Evolutionary conservation across 257 asterid genomes (phyloP).

Genomic region (Petunia axillaris): DNA sequence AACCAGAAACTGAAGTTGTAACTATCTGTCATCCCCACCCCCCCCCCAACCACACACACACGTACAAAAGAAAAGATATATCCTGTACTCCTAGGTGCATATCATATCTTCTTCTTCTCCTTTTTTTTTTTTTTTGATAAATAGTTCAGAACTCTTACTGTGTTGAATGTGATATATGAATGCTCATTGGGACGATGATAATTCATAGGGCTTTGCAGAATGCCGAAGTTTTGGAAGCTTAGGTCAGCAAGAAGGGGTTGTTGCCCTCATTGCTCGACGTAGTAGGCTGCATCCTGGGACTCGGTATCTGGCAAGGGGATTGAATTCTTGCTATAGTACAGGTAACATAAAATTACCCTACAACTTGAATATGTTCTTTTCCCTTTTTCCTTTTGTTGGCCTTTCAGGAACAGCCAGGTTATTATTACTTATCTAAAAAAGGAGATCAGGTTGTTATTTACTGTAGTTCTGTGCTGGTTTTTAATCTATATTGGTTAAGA

Average conservation of each 20-base stretch:
- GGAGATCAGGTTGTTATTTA: slow-evolving; percentile 3
- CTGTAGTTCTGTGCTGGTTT: slow-evolving; percentile 4
- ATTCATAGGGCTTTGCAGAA: slow-evolving; percentile 91
- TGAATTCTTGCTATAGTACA: slow-evolving; percentile 93
- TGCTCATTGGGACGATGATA: slow-evolving; percentile 44
- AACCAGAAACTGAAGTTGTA: slow-evolving; percentile 10
- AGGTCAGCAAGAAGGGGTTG: slow-evolving; percentile 95
- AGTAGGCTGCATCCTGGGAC: slow-evolving; percentile 99
- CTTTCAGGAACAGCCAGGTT: slow-evolving; percentile 18
- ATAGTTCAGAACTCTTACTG: neutral
- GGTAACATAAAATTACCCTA: slow-evolving; percentile 48
- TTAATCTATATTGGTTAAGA: slow-evolving; percentile 21
- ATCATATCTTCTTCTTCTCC: neutral
- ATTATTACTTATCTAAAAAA: slow-evolving; percentile 7
- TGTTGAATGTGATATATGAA: slow-evolving; percentile 18
- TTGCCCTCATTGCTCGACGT: slow-evolving; percentile 95
- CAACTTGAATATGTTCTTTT: slow-evolving; percentile 21
- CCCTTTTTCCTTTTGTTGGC: slow-evolving; percentile 29
- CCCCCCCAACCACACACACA: neutral
- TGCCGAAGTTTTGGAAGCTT: slow-evolving; percentile 87
- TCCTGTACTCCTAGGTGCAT: slow-evolving; percentile 3
- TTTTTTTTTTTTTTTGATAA: neutral
- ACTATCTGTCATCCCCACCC: neutral
- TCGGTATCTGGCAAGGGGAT: slow-evolving; percentile 93
- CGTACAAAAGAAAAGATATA: too few species aligned